Percentiles rank a stretch among this genome's conserved stretches.
These are phyloP conservation scores for Colletotrichum euphorbiae DNA, from an alignment of 2,329 filamentous ascomycete genomes.

Conservation along the genomic window DNA sequence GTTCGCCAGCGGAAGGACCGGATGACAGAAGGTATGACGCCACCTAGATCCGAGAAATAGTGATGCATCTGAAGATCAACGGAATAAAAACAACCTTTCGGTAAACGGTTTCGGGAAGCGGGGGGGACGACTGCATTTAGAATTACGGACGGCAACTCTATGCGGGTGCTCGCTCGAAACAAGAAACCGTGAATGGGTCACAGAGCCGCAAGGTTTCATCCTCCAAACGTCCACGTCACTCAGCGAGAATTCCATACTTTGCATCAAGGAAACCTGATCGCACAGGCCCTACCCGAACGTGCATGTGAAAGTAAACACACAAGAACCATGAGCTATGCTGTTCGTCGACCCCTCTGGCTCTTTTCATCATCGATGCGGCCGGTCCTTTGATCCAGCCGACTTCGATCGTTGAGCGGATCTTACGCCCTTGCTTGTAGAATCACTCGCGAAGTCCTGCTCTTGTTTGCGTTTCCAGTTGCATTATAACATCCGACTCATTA, in stretches of 20 bases:
- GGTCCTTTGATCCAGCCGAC: background rate
- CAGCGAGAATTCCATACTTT: background rate
- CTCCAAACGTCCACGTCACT: constrained; percentile 30
- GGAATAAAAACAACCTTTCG: constrained; percentile 17
- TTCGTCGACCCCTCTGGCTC: background rate
- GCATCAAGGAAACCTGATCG: constrained; percentile 10
- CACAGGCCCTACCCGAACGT: constrained; percentile 1
- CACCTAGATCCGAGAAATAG: background rate
- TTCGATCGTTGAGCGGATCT: constrained; percentile 8
- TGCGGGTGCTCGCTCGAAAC: constrained; percentile 12
- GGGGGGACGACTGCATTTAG: constrained; percentile 3
- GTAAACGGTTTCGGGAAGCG: constrained; percentile 22
- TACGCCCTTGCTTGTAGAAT: background rate
- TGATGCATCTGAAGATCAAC: constrained; percentile 8
- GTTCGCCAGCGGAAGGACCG: constrained; percentile 2
- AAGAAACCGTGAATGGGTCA: constrained; percentile 30
- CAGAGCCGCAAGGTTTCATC: constrained; percentile 31
- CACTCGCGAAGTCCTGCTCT: background rate
- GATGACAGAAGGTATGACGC: constrained; percentile 25
- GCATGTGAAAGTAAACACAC: background rate
- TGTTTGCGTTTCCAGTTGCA: background rate
- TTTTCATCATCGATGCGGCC: background rate
- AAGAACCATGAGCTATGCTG: background rate
- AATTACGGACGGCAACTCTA: constrained; percentile 25
- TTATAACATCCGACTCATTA: background rate